Evolutionary conservation across 2,329 filamentous ascomycete species (phyloP).

Genomic region (Pseudonectria foliicola): DNA sequence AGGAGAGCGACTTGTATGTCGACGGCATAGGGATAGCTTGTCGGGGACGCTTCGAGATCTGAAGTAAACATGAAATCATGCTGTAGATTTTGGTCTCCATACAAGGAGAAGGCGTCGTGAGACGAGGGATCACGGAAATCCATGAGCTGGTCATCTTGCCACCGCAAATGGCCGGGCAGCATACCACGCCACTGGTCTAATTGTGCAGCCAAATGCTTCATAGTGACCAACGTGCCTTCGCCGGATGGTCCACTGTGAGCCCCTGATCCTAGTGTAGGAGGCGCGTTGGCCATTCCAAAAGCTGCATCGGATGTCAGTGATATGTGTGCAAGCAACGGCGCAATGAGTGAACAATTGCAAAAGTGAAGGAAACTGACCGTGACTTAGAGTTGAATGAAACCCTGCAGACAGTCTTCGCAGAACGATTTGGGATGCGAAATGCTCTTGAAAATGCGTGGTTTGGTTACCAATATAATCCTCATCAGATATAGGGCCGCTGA

Average conservation of each 20-base stretch:
- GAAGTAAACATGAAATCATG: slow-evolving; percentile 16
- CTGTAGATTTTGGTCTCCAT: slow-evolving; percentile 13
- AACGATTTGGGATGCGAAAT: slow-evolving; percentile 54
- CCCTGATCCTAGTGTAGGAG: slow-evolving; percentile 11
- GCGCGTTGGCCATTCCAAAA: slow-evolving; percentile 10
- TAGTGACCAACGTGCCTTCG: slow-evolving; percentile 23
- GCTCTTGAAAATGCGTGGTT: slow-evolving; percentile 46
- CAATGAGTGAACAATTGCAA: background rate
- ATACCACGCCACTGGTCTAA: slow-evolving; percentile 52
- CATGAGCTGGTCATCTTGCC: slow-evolving; percentile 45
- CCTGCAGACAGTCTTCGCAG: slow-evolving; percentile 45
- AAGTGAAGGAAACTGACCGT: slow-evolving; percentile 43
- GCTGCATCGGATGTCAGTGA: slow-evolving; percentile 7
- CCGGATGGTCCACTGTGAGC: slow-evolving; percentile 9
- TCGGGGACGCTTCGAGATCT: slow-evolving; percentile 15
- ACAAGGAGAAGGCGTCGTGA: slow-evolving; percentile 13
- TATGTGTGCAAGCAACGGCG: slow-evolving; percentile 3
- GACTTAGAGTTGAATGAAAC: slow-evolving; percentile 44
- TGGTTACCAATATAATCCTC: slow-evolving; percentile 42
- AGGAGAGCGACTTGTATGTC: slow-evolving; percentile 51
- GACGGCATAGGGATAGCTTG: slow-evolving; percentile 42
- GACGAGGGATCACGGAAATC: slow-evolving; percentile 12
- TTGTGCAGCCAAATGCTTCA: slow-evolving; percentile 45
- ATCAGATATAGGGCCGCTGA: slow-evolving; percentile 39
- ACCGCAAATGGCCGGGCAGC: slow-evolving; percentile 47